Evolutionary conservation across 2,329 filamentous ascomycete species (phyloP).

Genomic region (Alternaria consortialis): DNA sequence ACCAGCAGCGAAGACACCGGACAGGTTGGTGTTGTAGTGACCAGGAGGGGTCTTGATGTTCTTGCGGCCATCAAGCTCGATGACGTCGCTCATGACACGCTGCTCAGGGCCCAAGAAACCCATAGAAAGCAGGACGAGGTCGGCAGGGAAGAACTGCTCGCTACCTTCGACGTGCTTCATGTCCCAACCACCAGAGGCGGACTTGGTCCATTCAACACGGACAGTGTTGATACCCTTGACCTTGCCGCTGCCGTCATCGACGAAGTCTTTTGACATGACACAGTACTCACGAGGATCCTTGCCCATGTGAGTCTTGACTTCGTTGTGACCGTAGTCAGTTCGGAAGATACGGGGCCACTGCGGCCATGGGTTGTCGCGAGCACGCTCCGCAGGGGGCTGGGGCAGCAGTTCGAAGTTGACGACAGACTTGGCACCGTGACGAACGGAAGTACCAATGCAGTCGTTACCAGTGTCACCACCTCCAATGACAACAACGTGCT

Average conservation of each 20-base stretch:
- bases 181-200: slow-evolving; percentile 88
- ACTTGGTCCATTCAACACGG: slow-evolving; percentile 96
- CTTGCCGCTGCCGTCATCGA: slow-evolving; percentile 84
- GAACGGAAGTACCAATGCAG: slow-evolving; percentile 95
- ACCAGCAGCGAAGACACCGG: slow-evolving; percentile 91
- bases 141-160: slow-evolving; percentile 95
- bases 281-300: slow-evolving; percentile 97
- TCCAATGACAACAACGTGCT: slow-evolving; percentile 95
- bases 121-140: slow-evolving; percentile 94
- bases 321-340: slow-evolving; percentile 96
- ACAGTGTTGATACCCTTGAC: slow-evolving; percentile 97
- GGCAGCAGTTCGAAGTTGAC: slow-evolving; percentile 96
- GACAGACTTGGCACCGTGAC: slow-evolving; percentile 93
- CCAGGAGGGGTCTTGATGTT: slow-evolving; percentile 94
- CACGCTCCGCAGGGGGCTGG: slow-evolving; percentile 89
- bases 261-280: slow-evolving; percentile 97
- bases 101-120: slow-evolving; percentile 95
- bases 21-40: slow-evolving; percentile 86
- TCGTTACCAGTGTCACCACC: slow-evolving; percentile 98
- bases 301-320: slow-evolving; percentile 95
- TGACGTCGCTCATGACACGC: slow-evolving; percentile 82
- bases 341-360: slow-evolving; percentile 98
- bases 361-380: slow-evolving; percentile 95
- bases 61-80: slow-evolving; percentile 92
- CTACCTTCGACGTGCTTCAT: slow-evolving; percentile 97